Conservation (phyloP, 371 early-diverging fungal species). For the Racocetra persica region DNA sequence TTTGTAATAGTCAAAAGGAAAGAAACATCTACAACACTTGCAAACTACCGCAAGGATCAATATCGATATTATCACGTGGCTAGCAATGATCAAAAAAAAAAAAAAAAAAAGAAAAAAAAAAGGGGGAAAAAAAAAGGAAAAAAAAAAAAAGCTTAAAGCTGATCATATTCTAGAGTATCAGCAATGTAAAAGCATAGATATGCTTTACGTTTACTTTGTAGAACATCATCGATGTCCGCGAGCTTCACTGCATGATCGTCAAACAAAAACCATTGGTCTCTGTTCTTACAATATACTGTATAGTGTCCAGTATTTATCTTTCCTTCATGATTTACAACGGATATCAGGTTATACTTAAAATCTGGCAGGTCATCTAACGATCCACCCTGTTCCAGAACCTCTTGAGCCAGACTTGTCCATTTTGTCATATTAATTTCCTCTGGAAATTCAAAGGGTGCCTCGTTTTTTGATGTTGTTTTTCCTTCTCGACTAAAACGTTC, state of each 20-base stretch:
- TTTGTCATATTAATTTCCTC: constrained; percentile 92
- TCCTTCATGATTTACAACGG: constrained; percentile 92
- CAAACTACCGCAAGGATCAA: no score
- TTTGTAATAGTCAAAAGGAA: no score
- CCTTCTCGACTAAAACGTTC: constrained; percentile 88
- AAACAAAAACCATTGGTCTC: constrained; percentile 26
- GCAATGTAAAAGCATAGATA: constrained; percentile 23
- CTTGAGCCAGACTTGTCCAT: constrained; percentile 70
- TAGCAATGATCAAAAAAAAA: no score
- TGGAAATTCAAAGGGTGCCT: constrained; percentile 86
- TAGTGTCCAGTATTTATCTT: constrained; percentile 95
- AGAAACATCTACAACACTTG: no score
- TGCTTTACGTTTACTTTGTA: constrained; percentile 26
- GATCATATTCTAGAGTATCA: constrained; percentile 22
- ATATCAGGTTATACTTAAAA: constrained; percentile 85
- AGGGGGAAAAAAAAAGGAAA: no score
- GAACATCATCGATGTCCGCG: constrained; percentile 10
- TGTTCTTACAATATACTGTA: constrained; percentile 64
- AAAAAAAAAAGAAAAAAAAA: no score
- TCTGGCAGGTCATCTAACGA: constrained; percentile 56
- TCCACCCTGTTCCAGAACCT: constrained; percentile 37
- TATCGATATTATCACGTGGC: no score
- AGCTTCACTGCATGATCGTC: constrained; percentile 21
- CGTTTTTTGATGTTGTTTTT: constrained; percentile 76
- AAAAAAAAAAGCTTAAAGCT: neutral